Conservation (phyloP, 2,329 filamentous ascomycete genomes). For the Fusarium abutilonis region DNA sequence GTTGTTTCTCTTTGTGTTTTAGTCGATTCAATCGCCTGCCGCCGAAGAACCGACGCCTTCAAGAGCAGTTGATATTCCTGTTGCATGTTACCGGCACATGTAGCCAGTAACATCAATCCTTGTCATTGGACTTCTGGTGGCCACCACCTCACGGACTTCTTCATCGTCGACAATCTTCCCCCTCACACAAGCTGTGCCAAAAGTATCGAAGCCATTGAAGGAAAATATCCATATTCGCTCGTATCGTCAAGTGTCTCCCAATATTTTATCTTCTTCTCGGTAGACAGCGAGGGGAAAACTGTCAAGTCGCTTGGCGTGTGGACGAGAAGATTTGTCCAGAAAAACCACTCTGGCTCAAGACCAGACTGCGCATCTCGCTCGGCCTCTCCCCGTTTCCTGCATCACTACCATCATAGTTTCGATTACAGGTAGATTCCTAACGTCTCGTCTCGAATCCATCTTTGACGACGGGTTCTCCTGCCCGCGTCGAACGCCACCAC, state of each 20-base stretch:
- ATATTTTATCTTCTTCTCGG: background rate
- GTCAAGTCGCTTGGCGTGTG: background rate
- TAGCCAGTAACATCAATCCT: constrained; percentile 5
- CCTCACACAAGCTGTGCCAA: background rate
- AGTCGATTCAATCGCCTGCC: background rate
- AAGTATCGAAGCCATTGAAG: constrained; percentile 2
- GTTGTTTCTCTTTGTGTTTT: background rate
- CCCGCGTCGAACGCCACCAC: background rate
- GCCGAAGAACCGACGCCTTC: background rate
- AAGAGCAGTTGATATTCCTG: background rate
- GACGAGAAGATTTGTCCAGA: background rate
- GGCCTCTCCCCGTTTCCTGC: background rate
- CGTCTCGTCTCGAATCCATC: no score
- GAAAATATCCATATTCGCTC: background rate
- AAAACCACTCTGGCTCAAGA: background rate
- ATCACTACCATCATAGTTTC: background rate
- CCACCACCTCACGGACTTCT: background rate
- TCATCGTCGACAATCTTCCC: background rate
- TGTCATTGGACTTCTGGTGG: constrained; percentile 11
- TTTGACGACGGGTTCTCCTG: background rate
- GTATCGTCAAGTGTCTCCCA: background rate
- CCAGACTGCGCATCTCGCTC: background rate
- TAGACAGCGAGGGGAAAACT: background rate
- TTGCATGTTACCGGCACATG: constrained; percentile 3
- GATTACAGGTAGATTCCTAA: background rate